phyloP scores from a whole-genome alignment of 192 early-diverging fungal species.

The Allomyces macrogynus region DNA sequence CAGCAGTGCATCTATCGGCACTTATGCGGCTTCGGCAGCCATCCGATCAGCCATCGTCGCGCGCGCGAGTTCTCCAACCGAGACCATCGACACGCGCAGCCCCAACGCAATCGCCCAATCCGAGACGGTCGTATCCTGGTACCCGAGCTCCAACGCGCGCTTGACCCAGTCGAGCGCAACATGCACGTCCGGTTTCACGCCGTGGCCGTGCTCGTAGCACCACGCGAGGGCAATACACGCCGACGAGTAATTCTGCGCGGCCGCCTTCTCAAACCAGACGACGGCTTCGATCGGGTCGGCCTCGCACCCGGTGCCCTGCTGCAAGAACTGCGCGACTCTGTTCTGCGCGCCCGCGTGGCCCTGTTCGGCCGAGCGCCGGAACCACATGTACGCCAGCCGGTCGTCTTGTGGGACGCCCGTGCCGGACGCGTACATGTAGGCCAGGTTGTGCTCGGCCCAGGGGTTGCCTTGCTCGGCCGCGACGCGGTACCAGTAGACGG shows the following conservation, averaged over 20 bases:
- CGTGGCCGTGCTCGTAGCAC: constrained; percentile 3
- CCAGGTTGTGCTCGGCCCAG: constrained; percentile 68
- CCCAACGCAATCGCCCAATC: neutral
- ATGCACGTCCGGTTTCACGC: neutral
- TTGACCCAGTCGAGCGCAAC: neutral
- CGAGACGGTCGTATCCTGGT: neutral
- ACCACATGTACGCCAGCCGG: constrained; percentile 48
- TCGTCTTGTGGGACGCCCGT: constrained; percentile 35
- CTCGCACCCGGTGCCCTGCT: constrained; percentile 33
- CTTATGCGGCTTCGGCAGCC: too few species aligned
- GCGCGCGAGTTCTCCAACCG: too few species aligned
- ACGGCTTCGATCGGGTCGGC: constrained; percentile 26
- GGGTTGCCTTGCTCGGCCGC: constrained; percentile 52
- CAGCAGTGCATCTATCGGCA: too few species aligned
- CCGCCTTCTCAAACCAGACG: constrained; percentile 32
- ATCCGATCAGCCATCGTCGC: too few species aligned
- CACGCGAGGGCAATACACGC: constrained; percentile 25
- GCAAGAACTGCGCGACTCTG: constrained; percentile 59
- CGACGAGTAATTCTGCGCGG: constrained; percentile 31
- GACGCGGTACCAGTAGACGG: constrained; percentile 40
- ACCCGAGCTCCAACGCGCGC: neutral
- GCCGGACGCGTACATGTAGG: constrained; percentile 55
- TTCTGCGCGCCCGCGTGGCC: constrained; percentile 46
- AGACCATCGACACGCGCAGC: too few species aligned
- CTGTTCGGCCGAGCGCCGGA: constrained; percentile 30